Percentiles rank a stretch among this genome's conserved stretches.
phyloP scores from a whole-genome alignment of 306 rosid genomes.

The Luffa aegyptiaca region DNA sequence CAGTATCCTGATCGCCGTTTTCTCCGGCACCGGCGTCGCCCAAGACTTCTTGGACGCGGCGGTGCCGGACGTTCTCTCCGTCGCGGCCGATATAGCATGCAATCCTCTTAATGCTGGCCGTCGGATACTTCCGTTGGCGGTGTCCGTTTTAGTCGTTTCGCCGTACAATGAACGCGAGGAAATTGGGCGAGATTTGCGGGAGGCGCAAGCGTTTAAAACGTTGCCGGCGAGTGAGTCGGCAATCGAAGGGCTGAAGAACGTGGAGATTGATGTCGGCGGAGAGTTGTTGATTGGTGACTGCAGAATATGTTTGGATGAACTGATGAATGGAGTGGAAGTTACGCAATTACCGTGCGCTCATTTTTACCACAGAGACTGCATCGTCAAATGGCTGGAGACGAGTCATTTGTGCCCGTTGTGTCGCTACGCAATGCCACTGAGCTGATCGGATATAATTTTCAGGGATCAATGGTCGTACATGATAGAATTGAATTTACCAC shows the following conservation, averaged over 20 bases:
- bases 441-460: background rate
- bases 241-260: conserved; percentile 14
- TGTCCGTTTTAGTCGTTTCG: conserved; percentile 19
- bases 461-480: background rate
- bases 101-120: conserved; percentile 4
- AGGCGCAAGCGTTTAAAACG: conserved; percentile 5
- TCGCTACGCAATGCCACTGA: conserved; percentile 20
- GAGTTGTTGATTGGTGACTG: conserved; percentile 1
- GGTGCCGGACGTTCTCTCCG: conserved; percentile 1
- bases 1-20: conserved; percentile 4
- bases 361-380: conserved; percentile 25
- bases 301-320: conserved; percentile 29
- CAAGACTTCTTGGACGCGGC: conserved; percentile 14
- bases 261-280: conserved; percentile 7
- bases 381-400: conserved; percentile 18
- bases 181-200: conserved; percentile 15
- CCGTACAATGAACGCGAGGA: conserved; percentile 19
- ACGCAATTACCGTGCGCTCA: conserved; percentile 24
- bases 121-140: conserved; percentile 1
- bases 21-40: conserved; percentile 15
- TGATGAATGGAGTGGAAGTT: conserved; percentile 16
- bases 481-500: background rate
- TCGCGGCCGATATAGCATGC: conserved; percentile 4
- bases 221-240: conserved; percentile 13
- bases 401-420: conserved; percentile 27